Base-by-base conservation (phyloP, 331 rosid genomes). In the Stylosanthes scabra region DNA sequence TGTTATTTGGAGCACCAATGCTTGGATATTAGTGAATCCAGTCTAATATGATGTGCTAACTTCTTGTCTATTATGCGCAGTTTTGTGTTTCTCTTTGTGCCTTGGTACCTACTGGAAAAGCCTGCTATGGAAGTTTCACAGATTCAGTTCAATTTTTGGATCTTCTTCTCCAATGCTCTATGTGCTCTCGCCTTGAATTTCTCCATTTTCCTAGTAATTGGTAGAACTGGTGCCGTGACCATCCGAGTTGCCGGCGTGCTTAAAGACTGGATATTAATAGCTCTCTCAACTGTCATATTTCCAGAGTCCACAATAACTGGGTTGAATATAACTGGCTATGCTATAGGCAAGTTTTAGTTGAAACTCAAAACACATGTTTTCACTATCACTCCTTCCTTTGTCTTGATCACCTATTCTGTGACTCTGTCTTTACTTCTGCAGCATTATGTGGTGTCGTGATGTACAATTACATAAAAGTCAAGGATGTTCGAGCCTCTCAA, bases 211-310 rank as follows among this genome's bases (percentile, higher is more conserved):
- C 78, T 93, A 71, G 98, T 86, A 59, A 91, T 93, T 60, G 98
- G 98, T 62, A 85, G 96, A 93, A 93, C 97, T 10, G 98, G 98
- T 79, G 98, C 98, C 20, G 97, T 93, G 62, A 93, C 98, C 65
- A 80, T 89, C 66, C 90, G 98, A 42, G 98, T 93, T 51, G 97
- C 98, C 14, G 98, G 98, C 20, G 98, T 93, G 81, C 85, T 93
- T 54, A 93, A 93, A 74, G 98, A 93, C 87, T 93, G 98, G 98
- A 91, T 93, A 60, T 80, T 93, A 50, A 93, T 93, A 82, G 97
- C 97, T 75, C 98, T 93, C 58, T 93, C 98, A 52, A 91, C 98
- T 11, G 88, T 91, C 58, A 83, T 93, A 83, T 93, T 93, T 85
- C 98, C 98, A 1, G 98, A 93, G 83, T 91, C 96, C 52, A 79